phyloP scores from a whole-genome alignment of 345 rosid genomes.

The Pelargonium nanum region DNA sequence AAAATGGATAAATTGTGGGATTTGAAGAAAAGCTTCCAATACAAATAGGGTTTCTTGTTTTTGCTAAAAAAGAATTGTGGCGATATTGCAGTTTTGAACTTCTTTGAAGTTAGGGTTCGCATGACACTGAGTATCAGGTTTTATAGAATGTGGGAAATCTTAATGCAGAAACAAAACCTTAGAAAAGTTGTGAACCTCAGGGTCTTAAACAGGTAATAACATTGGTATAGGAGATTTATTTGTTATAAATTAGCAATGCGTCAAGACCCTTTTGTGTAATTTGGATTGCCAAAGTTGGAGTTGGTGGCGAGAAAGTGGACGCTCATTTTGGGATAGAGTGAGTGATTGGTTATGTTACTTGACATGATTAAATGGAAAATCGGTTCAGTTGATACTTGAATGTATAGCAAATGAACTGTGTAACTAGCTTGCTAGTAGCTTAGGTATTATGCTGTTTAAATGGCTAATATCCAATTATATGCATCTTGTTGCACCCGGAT shows the following conservation, averaged over 20 bases:
- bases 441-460: too few relatives aligned
- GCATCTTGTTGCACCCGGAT: slow-evolving; percentile 88
- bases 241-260: neutral
- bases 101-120: neutral
- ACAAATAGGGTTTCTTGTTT: too few relatives aligned
- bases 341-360: too few relatives aligned
- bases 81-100: too few relatives aligned
- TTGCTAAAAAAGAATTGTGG: too few relatives aligned
- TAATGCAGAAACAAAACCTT: neutral
- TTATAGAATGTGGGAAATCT: neutral
- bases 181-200: neutral
- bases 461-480: slow-evolving; percentile 57
- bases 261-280: too few relatives aligned
- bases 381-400: too few relatives aligned
- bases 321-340: too few relatives aligned
- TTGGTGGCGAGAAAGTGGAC: too few relatives aligned
- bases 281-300: neutral
- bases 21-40: too few relatives aligned
- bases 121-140: neutral
- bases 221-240: neutral
- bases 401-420: slow-evolving; percentile 21
- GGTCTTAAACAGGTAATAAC: neutral
- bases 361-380: too few relatives aligned
- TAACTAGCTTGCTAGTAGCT: slow-evolving; percentile 66
- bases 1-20: too few relatives aligned